A percentile compares a stretch with the other conserved stretches of the same genome.
Evolutionary conservation across 2,329 filamentous ascomycete genomes (phyloP).

Genomic region (Claviceps citrina): DNA sequence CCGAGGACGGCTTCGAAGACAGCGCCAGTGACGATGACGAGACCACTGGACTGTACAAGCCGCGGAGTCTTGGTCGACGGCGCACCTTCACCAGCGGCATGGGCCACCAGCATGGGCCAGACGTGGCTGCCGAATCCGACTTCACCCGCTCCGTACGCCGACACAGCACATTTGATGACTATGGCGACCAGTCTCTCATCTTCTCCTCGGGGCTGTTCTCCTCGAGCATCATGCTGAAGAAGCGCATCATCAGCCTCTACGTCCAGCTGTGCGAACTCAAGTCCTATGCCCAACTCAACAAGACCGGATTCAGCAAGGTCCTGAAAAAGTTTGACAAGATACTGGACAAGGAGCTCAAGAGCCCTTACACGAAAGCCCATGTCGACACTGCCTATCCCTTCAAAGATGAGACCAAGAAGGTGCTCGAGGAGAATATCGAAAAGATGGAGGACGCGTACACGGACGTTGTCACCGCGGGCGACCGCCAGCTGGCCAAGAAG

Average conservation of each 20-base stretch:
- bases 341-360: constrained; percentile 64
- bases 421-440: constrained; percentile 54
- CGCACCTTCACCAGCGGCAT: constrained; percentile 22
- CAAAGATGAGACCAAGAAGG: constrained; percentile 51
- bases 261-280: constrained; percentile 90
- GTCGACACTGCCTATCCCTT: constrained; percentile 77
- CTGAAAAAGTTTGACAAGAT: constrained; percentile 99
- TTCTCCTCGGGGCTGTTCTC: constrained; percentile 47
- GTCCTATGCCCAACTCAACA: constrained; percentile 90
- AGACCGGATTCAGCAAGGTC: constrained; percentile 90
- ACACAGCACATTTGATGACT: constrained; percentile 60
- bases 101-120: constrained; percentile 28
- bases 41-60: constrained; percentile 36
- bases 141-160: constrained; percentile 39
- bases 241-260: constrained; percentile 72
- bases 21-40: constrained; percentile 51
- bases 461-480: constrained; percentile 66
- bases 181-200: constrained; percentile 56
- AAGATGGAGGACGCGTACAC: constrained; percentile 70
- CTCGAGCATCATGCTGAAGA: constrained; percentile 75
- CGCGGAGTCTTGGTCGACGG: constrained; percentile 25
- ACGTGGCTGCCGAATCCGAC: constrained; percentile 49
- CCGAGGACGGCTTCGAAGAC: constrained; percentile 37
- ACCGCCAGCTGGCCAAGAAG: constrained; percentile 59
- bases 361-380: constrained; percentile 55